phyloP scores from a whole-genome alignment of 495 filamentous ascomycete genomes.

The Annulohypoxylon nitens region DNA sequence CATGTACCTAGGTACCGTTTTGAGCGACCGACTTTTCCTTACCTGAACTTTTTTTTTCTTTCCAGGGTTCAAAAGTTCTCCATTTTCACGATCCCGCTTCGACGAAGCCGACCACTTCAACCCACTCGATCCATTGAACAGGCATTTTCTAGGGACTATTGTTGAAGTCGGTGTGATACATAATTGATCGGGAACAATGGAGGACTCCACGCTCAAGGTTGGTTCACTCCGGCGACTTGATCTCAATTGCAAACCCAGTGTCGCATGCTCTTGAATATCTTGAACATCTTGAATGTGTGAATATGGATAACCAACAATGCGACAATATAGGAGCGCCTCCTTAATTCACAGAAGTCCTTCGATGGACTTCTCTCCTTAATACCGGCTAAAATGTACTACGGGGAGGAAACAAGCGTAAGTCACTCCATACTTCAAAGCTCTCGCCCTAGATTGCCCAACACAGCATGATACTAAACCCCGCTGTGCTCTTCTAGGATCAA shows the following conservation, averaged over 20 bases:
- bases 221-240: slow-evolving; percentile 32
- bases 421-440: slow-evolving; percentile 1
- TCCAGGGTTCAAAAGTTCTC: slow-evolving; percentile 21
- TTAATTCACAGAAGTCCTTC: slow-evolving; percentile 86
- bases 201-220: slow-evolving; percentile 55
- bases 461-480: slow-evolving; percentile 34
- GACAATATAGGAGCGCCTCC: slow-evolving; percentile 78
- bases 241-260: slow-evolving; percentile 17
- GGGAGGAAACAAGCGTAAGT: slow-evolving; percentile 86
- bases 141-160: neutral
- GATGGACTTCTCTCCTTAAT: slow-evolving; percentile 92
- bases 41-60: slow-evolving; percentile 22
- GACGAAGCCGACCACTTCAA: slow-evolving; percentile 8
- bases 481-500: slow-evolving; percentile 72
- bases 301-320: slow-evolving; percentile 41
- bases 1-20: slow-evolving; percentile 7
- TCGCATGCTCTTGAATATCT: slow-evolving; percentile 23
- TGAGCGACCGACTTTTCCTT: slow-evolving; percentile 37
- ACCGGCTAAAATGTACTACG: slow-evolving; percentile 93
- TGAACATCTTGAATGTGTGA: slow-evolving; percentile 4
- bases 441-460: neutral
- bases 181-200: slow-evolving; percentile 42
- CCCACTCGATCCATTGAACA: slow-evolving; percentile 1
- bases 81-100: slow-evolving; percentile 6
- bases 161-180: neutral